Evolutionary conservation across 176 grass and related monocot species (phyloP), one percentile per base, ranked within the genome.

Genomic region (Ampelocalamus luodianensis): DNA sequence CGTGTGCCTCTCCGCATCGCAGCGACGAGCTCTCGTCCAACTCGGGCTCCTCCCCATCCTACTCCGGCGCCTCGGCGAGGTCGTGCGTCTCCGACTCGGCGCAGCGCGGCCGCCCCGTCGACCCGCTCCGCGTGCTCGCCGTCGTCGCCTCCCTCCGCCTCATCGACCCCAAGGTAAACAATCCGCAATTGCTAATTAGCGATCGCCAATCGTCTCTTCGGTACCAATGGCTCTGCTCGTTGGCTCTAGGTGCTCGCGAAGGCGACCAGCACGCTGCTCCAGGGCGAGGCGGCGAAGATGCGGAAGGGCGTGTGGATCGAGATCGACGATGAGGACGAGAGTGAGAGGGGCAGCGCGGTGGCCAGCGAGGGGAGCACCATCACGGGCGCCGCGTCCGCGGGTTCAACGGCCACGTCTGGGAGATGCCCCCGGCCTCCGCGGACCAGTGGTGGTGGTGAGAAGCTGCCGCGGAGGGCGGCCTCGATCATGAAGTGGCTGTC

Each of bases 241-340:
- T 22, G 79, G 27, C n/a, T 87, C 18, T 48, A 90, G 89, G 84
- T 79, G 60, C 79, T 90, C 40, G 48, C 23, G 29, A 66, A 83
- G 84, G 89, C 79, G 68, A 90, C 60, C 34, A 83, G 68, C 27
- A 6, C 36, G 66, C 8, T 90, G 59, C 58, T 83, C 15, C 40
- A 50, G 37, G 45, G 59, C 3, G 80, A 39, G 49, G 42, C 27
- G 4, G 46, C 36, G 67, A 87, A 79, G 89, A 90, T 68, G 80
- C 60, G 80, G 80, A 90, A 90, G 80, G 32, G 89, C 9, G n/a
- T 90, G 29, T 90, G 89, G 84, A 68, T 90, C 78, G 72, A 90
- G 55, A 10, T 69, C 7, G 80, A 45, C 37, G 29, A 67, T 0
- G 86, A 61, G 3, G 74, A 79, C 54, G 27, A 36, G 72, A 65